These are phyloP conservation scores for Helicostylum pulchrum DNA, from an alignment of 192 early-diverging fungal genomes.

Conservation along the genomic window DNA sequence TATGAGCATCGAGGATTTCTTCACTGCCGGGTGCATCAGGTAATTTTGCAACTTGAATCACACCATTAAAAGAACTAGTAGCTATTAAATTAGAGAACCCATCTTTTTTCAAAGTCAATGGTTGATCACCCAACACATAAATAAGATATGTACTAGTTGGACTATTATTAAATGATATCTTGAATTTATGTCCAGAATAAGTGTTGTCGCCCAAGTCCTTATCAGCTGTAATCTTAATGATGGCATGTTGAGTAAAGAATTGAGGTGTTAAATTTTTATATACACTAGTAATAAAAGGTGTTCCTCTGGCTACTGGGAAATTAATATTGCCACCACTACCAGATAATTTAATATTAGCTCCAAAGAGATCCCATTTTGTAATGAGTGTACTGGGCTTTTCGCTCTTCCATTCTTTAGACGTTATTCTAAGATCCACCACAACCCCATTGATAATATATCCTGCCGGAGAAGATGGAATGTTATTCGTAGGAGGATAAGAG, in stretches of 20 bases:
- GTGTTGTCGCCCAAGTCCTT: not conserved
- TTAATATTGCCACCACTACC: slow-evolving; percentile 11
- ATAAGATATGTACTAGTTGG: slow-evolving; percentile 26
- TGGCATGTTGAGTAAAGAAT: slow-evolving; percentile 32
- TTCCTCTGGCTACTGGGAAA: slow-evolving; percentile 33
- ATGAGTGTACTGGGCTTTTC: slow-evolving; percentile 8
- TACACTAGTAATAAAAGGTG: slow-evolving; percentile 32
- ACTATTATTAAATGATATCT: slow-evolving; percentile 26
- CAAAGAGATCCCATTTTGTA: slow-evolving; percentile 28
- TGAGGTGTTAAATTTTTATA: slow-evolving; percentile 35
- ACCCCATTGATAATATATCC: slow-evolving; percentile 32
- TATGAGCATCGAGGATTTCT: slow-evolving; percentile 18
- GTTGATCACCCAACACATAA: slow-evolving; percentile 26
- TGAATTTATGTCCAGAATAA: slow-evolving; percentile 26
- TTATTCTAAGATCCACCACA: slow-evolving; percentile 29
- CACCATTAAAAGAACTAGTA: slow-evolving; percentile 20
- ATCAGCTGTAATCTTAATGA: slow-evolving; percentile 16
- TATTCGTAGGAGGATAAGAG: slow-evolving; percentile 27
- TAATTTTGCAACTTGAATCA: slow-evolving; percentile 30
- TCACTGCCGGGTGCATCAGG: slow-evolving; percentile 10
- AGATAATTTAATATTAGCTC: slow-evolving; percentile 18
- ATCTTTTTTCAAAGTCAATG: slow-evolving; percentile 8
- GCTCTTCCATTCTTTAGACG: slow-evolving; percentile 25
- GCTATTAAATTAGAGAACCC: slow-evolving; percentile 17
- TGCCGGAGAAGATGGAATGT: slow-evolving; percentile 22